Evolutionary conservation across 257 asterid genomes (phyloP), one percentile per base, ranked within the genome.

Genomic region (Solanum pimpinellifolium): DNA sequence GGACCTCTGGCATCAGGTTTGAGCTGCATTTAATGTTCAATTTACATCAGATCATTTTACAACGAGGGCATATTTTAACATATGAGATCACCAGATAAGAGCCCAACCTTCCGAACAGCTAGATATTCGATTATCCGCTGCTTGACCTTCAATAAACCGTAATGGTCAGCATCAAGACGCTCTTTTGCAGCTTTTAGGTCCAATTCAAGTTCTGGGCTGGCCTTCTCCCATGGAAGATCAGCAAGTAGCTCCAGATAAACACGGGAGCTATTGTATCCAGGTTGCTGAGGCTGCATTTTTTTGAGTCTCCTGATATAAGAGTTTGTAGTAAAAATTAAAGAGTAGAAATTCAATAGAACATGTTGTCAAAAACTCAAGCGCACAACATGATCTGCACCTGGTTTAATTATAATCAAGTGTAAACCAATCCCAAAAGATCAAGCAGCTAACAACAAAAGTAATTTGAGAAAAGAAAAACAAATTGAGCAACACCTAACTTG

Each of bases 261-360:
- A 21, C 98, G 98, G 56, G 98, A 95, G 91, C 98, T 96, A 90
- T 92, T 96, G 89, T 97, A 97, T 86, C 99, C 99, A 90, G 98
- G 99, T 91, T 96, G 99, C 91, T 95, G 99, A 70, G 99, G 98
- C 94, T 97, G 99, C 99, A 97, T 97, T 91, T 97, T 97, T 90
- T 97, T 97, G 81, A 97, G 95, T 90, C 96, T 92, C 99, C 99
- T 96, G 97, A 41, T 84, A 91, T 37, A 91, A 70, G 86, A 91
- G 88, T 90, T 85, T 46, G 86, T 83, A 87, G 66, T 42, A 62
- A 83, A 90, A 85, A 86, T 88, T 52, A 60, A 88, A 81, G 52
- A 62, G 52, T 29, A 35, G 44, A 37, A 27, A 73, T 56, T 81
- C 77, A 31, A 66, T 69, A 18, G 82, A 68, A 39, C 73, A 80